phyloP scores from a whole-genome alignment of 345 rosid genomes.

The Euphorbia tirucalli region DNA sequence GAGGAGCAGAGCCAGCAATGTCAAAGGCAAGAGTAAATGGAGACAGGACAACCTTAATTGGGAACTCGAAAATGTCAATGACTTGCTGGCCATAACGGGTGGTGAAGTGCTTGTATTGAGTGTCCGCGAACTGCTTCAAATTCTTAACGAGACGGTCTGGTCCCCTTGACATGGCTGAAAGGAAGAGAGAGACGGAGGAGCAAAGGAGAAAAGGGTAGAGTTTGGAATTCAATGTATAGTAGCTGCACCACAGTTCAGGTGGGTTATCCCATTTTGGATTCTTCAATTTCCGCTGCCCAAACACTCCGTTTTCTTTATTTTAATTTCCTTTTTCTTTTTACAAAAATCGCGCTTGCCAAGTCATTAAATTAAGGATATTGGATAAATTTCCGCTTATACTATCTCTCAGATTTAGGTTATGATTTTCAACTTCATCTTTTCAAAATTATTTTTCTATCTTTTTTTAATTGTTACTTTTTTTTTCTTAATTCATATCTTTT shows the following conservation, averaged over 20 bases:
- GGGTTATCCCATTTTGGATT: not conserved
- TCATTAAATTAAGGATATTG: too few relatives aligned
- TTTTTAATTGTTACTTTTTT: too few relatives aligned
- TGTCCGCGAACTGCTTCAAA: slow-evolving; percentile 55
- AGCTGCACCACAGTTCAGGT: not conserved
- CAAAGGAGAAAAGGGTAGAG: slow-evolving; percentile 10
- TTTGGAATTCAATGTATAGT: not conserved
- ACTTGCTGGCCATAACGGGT: slow-evolving; percentile 65
- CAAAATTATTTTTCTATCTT: too few relatives aligned
- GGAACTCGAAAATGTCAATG: slow-evolving; percentile 67
- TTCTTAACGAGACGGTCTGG: slow-evolving; percentile 50
- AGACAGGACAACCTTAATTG: slow-evolving; percentile 67
- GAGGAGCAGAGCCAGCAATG: slow-evolving; percentile 90
- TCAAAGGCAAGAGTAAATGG: slow-evolving; percentile 87
- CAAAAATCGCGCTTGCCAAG: too few relatives aligned
- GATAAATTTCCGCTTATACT: too few relatives aligned
- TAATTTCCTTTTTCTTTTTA: not conserved
- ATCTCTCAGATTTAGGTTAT: too few relatives aligned
- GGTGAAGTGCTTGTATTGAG: slow-evolving; percentile 52
- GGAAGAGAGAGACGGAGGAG: not conserved
- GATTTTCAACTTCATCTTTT: too few relatives aligned
- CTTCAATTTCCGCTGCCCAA: not conserved
- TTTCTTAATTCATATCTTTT: too few relatives aligned
- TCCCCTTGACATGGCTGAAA: slow-evolving; percentile 56
- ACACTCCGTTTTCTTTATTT: not conserved